Base-by-base conservation (phyloP, 257 asterid genomes). In the Striga asiatica region DNA sequence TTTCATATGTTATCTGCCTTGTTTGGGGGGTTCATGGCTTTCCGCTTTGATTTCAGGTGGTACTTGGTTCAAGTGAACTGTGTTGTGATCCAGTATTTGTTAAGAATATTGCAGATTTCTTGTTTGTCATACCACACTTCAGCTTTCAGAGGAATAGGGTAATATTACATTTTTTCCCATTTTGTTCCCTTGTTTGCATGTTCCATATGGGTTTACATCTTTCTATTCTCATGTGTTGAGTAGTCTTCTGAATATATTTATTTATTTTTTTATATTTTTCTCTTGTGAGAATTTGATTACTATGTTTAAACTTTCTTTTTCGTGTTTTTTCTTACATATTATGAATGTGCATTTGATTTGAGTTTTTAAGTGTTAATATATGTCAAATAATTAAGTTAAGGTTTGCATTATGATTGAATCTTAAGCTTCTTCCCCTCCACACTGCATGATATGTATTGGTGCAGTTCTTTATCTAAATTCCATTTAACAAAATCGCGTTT, bases 141-240 rank as follows among this genome's bases (percentile, higher is more conserved):
- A 71, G 76, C 66, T 82, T 75, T 76, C 95, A 78, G 66, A 78
- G 78, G 64, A 73, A 82, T 71, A 84, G 93, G 79, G 98, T 91
- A 58, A 78, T 72, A 29, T 43, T 49, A 27, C 59, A 34, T 43
- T 56, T 41, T 52, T 43, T 43, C n/a, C n/a, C n/a, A 6, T 43
- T 43, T 34, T 3, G 8, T 1, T 34, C 2, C 1, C 11, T 34
- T 34, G 9, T 34, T 29, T 1, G 5, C 8, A 38, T 32, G 31
- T 55, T 4, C 41, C 55, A 46, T 49, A 41, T 20, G 50, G 29
- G 46, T 64, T 57, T 23, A 51, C 49, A 42, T 66, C 25, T 55
- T 58, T 51, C 25, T 14, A 10, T 43, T 43, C 27, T 19, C 50
- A 39, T 13, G 50, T 9, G 25, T n/a, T 16, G 22, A 11, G 43